Evolutionary conservation across 371 early-diverging fungal species (phyloP).

Genomic region (Rhizopus arrhizus): DNA sequence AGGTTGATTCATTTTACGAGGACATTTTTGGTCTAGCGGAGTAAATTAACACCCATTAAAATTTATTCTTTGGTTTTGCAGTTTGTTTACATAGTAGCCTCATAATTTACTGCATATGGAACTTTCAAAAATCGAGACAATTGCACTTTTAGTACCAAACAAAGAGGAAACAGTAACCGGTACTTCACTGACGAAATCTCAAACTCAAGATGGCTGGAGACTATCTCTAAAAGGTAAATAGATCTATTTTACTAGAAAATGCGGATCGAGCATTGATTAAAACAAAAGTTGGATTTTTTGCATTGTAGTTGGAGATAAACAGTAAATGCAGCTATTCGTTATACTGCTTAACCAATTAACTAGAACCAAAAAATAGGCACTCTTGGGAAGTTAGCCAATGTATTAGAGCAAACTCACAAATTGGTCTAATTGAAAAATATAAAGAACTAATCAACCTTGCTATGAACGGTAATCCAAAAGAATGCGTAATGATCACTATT

Average conservation of each 20-base stretch:
- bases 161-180: constrained; percentile 1
- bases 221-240: background rate
- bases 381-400: background rate
- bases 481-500: background rate
- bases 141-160: background rate
- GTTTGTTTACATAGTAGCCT: no score
- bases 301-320: background rate
- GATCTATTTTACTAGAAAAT: background rate
- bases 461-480: background rate
- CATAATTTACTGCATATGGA: background rate
- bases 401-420: constrained; percentile 3
- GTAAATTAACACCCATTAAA: no score
- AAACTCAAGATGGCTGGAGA: background rate
- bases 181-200: background rate
- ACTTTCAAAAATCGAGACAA: background rate
- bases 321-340: background rate
- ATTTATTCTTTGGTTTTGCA: no score
- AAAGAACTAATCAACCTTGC: background rate
- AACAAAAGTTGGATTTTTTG: background rate
- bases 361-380: background rate
- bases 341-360: background rate
- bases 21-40: no score
- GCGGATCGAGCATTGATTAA: background rate
- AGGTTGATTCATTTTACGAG: no score
- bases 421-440: background rate